Percentiles rank a stretch among this genome's conserved stretches.
Evolutionary conservation across 208 protist genomes (phyloP).

Genomic region (Leishmania turanica): DNA sequence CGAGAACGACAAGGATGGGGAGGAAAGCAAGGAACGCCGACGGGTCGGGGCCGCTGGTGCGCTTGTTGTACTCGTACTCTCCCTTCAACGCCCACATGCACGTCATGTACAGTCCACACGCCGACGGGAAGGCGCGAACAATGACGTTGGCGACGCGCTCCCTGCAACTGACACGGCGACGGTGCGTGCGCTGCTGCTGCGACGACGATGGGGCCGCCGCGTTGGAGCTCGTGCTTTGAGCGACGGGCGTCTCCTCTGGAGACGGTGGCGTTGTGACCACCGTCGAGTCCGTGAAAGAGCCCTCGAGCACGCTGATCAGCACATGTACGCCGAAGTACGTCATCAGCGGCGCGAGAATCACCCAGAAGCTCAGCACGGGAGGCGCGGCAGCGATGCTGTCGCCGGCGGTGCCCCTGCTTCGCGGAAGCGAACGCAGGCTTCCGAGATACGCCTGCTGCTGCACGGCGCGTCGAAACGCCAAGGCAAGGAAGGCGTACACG

Average conservation of each 20-base stretch:
- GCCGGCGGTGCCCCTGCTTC: background rate
- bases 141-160: slow-evolving; percentile 24
- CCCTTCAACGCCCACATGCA: slow-evolving; percentile 61
- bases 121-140: slow-evolving; percentile 19
- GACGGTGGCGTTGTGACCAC: background rate
- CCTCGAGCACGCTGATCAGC: slow-evolving; percentile 9
- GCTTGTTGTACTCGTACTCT: slow-evolving; percentile 47
- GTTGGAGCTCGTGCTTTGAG: background rate
- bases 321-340: slow-evolving; percentile 29
- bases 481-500: slow-evolving; percentile 36
- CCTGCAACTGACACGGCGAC: background rate
- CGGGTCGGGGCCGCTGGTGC: slow-evolving; percentile 29
- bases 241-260: background rate
- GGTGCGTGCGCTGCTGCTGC: background rate
- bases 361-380: slow-evolving; percentile 49
- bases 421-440: background rate
- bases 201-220: background rate
- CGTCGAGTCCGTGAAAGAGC: background rate
- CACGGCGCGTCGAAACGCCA: slow-evolving; percentile 37
- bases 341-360: slow-evolving; percentile 59
- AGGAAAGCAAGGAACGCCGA: slow-evolving; percentile 43
- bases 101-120: slow-evolving; percentile 48
- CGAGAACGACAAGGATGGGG: slow-evolving; percentile 42
- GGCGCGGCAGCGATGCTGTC: background rate
- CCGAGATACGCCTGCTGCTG: slow-evolving; percentile 1